Evolutionary conservation across 1,139 yeast genomes (phyloP).

Genomic region (Maudiozyma humilis): DNA sequence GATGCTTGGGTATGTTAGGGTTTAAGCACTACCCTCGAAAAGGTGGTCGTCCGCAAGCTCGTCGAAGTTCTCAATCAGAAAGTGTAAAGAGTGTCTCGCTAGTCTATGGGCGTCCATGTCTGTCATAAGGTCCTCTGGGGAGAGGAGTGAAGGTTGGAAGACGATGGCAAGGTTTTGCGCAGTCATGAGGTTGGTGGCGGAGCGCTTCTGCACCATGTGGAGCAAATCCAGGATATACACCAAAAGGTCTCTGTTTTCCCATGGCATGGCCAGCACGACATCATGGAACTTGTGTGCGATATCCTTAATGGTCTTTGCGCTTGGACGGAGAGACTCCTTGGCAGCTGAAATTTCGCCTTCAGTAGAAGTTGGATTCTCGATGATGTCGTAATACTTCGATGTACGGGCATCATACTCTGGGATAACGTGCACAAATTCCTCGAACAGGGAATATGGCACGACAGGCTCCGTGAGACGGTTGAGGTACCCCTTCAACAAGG

Average conservation of each 20-base stretch:
- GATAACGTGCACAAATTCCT: conserved; percentile 67
- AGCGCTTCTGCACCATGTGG: conserved; percentile 69
- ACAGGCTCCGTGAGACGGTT: conserved; percentile 74
- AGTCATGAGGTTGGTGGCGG: conserved; percentile 75
- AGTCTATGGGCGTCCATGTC: conserved; percentile 81
- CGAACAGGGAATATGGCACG: conserved; percentile 67
- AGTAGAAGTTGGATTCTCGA: background rate
- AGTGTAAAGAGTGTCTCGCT: conserved; percentile 77
- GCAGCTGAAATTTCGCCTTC: background rate
- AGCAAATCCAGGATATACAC: conserved; percentile 78
- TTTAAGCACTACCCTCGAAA: background rate
- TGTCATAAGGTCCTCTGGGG: conserved; percentile 85
- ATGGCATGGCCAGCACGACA: conserved; percentile 43
- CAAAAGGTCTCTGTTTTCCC: conserved; percentile 58
- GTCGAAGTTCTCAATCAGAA: conserved; percentile 57
- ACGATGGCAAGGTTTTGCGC: conserved; percentile 86
- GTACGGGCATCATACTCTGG: conserved; percentile 29
- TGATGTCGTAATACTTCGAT: conserved; percentile 17
- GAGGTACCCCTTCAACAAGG: conserved; percentile 69
- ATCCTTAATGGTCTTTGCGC: background rate
- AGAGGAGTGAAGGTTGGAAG: conserved; percentile 70
- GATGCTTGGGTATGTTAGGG: background rate
- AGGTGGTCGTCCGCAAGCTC: background rate
- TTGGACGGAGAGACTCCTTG: background rate
- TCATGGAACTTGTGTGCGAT: conserved; percentile 56